Evolutionary conservation across 805 yeast species (phyloP).

Genomic region (Myxozyma vanderwaltii): DNA sequence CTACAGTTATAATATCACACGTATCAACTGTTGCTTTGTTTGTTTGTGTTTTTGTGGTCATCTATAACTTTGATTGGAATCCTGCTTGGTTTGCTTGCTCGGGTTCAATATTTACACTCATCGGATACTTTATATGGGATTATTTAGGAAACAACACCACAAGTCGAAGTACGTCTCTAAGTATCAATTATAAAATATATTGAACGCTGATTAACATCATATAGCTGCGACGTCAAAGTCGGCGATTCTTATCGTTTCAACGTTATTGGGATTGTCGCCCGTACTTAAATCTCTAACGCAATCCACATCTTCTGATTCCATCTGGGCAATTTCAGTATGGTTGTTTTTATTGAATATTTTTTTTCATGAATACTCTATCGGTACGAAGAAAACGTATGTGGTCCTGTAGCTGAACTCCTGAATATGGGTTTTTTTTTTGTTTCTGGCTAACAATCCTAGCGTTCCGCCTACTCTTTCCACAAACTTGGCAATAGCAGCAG

Average conservation of each 20-base stretch:
- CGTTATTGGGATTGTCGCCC: constrained; percentile 80
- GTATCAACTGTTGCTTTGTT: constrained; percentile 65
- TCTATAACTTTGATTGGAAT: constrained; percentile 40
- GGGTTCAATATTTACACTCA: constrained; percentile 38
- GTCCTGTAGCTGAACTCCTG: background rate
- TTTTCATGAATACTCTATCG: constrained; percentile 67
- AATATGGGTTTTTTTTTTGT: background rate
- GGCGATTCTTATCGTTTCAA: constrained; percentile 65
- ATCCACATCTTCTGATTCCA: constrained; percentile 89
- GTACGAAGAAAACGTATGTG: constrained; percentile 34
- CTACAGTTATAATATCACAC: constrained; percentile 67
- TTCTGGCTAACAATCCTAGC: constrained; percentile 19
- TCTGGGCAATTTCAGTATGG: constrained; percentile 90
- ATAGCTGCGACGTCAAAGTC: constrained; percentile 51
- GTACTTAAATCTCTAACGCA: constrained; percentile 83
- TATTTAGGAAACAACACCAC: constrained; percentile 11
- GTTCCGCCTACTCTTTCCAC: constrained; percentile 63
- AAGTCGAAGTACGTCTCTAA: constrained; percentile 10
- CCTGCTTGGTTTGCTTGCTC: constrained; percentile 41
- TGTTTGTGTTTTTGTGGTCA: constrained; percentile 66
- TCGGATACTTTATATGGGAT: constrained; percentile 39
- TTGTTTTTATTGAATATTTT: constrained; percentile 67
- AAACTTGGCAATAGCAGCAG: constrained; percentile 79
- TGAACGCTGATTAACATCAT: background rate
- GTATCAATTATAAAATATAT: background rate